phyloP scores from a whole-genome alignment of 768 basidiomycete species.

The Tricholoma flavovirens region DNA sequence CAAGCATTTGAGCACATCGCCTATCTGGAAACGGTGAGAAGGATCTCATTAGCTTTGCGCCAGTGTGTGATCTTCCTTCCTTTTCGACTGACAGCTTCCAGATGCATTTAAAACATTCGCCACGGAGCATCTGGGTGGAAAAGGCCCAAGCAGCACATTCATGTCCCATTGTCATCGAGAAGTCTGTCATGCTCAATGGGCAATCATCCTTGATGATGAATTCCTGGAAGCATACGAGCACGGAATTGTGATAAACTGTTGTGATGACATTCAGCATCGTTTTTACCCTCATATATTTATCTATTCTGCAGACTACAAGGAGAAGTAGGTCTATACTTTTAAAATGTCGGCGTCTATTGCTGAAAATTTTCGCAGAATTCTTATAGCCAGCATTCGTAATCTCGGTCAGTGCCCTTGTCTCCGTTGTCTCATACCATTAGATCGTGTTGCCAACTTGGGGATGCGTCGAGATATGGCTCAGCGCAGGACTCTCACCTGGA shows the following conservation, averaged over 20 bases:
- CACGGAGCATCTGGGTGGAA: not conserved
- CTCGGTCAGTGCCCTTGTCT: conserved; percentile 29
- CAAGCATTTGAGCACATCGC: conserved; percentile 23
- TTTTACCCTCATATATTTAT: conserved; percentile 17
- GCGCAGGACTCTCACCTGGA: not conserved
- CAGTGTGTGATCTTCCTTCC: no score
- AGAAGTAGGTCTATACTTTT: no score
- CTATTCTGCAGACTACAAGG: no score
- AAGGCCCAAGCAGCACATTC: not conserved
- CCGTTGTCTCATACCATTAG: conserved; percentile 14
- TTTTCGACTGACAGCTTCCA: no score
- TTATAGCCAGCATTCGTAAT: conserved; percentile 11
- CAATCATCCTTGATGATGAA: conserved; percentile 13
- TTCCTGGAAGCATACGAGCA: conserved; percentile 5
- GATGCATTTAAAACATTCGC: not conserved
- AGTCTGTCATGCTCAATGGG: conserved; percentile 20
- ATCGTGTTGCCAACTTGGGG: conserved; percentile 12
- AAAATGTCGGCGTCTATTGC: conserved; percentile 6
- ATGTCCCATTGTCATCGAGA: conserved; percentile 20
- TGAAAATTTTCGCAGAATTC: conserved; percentile 11
- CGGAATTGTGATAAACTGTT: conserved; percentile 17
- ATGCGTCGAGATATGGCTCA: conserved; percentile 8
- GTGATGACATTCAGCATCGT: conserved; percentile 14
- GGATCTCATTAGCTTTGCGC: no score
- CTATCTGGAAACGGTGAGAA: conserved; percentile 20